A percentile compares a stretch with the other conserved stretches of the same genome.
phyloP scores from a whole-genome alignment of 148 eudicot genomes.

The Chenopodium formosanum region DNA sequence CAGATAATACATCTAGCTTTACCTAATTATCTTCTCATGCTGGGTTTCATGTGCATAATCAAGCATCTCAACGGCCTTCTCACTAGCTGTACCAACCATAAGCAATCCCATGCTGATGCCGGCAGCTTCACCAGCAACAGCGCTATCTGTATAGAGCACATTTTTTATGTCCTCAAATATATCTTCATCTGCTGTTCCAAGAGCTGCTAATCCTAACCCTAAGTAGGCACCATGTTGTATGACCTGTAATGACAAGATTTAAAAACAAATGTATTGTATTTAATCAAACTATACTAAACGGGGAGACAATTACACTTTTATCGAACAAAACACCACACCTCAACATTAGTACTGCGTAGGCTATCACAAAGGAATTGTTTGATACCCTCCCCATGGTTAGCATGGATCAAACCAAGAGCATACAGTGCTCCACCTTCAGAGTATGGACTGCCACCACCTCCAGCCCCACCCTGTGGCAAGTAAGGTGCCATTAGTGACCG shows the following conservation, averaged over 20 bases:
- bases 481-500: constrained; percentile 98
- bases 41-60: constrained; percentile 97
- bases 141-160: constrained; percentile 88
- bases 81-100: constrained; percentile 98
- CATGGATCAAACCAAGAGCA: constrained; percentile 96
- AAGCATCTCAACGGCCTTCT: constrained; percentile 98
- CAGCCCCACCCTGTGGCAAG: constrained; percentile 92
- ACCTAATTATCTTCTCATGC: constrained; percentile 98
- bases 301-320: background rate
- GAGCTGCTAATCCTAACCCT: constrained; percentile 93
- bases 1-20: constrained; percentile 20
- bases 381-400: constrained; percentile 97
- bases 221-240: constrained; percentile 97
- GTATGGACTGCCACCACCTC: constrained; percentile 94
- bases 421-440: constrained; percentile 98
- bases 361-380: constrained; percentile 93
- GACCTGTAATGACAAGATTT: constrained; percentile 55
- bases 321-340: constrained; percentile 41
- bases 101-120: constrained; percentile 94
- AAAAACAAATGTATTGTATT: background rate
- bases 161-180: constrained; percentile 83
- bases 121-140: constrained; percentile 99
- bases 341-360: constrained; percentile 79
- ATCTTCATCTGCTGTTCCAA: constrained; percentile 96
- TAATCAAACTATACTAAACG: background rate